These are phyloP conservation scores for Penicillium thymicola DNA, from an alignment of 2,329 filamentous ascomycete genomes.

Conservation along the genomic window DNA sequence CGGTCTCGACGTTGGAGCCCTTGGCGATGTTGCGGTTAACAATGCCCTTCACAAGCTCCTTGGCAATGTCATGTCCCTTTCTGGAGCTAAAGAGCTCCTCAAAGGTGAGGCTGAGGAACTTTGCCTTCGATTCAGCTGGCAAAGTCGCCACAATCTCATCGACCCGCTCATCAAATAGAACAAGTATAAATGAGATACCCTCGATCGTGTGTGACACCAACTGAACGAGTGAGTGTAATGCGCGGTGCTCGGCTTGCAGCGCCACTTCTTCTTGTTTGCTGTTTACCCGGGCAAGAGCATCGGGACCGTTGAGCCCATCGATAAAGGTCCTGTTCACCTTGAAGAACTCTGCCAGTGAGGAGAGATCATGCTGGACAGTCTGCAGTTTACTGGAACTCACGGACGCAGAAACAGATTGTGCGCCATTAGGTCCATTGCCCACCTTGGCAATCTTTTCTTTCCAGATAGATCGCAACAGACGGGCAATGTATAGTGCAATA, in stretches of 20 bases:
- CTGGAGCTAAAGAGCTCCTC: constrained; percentile 79
- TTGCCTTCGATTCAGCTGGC: constrained; percentile 65
- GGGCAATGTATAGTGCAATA: constrained; percentile 79
- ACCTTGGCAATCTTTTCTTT: constrained; percentile 68
- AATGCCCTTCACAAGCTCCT: constrained; percentile 93
- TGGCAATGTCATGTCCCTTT: constrained; percentile 82
- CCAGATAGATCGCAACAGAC: constrained; percentile 88
- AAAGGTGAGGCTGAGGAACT: constrained; percentile 75
- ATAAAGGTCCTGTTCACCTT: constrained; percentile 86
- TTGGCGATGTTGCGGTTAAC: constrained; percentile 97
- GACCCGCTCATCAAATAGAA: constrained; percentile 90
- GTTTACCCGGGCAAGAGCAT: constrained; percentile 71
- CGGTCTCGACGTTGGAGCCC: constrained; percentile 94
- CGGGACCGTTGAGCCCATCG: constrained; percentile 86
- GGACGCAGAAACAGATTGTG: constrained; percentile 63
- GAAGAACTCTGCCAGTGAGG: constrained; percentile 76
- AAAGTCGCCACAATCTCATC: constrained; percentile 80
- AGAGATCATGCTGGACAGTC: constrained; percentile 74
- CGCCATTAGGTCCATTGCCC: constrained; percentile 54
- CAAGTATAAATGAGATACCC: constrained; percentile 91
- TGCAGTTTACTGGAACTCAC: constrained; percentile 67
- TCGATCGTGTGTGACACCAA: constrained; percentile 90
- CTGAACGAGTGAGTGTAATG: constrained; percentile 78
- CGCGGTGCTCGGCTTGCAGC: constrained; percentile 89
- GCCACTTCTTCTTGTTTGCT: constrained; percentile 89